Conservation (phyloP, 2,329 filamentous ascomycete genomes). For the Fusarium dlaminii region DNA sequence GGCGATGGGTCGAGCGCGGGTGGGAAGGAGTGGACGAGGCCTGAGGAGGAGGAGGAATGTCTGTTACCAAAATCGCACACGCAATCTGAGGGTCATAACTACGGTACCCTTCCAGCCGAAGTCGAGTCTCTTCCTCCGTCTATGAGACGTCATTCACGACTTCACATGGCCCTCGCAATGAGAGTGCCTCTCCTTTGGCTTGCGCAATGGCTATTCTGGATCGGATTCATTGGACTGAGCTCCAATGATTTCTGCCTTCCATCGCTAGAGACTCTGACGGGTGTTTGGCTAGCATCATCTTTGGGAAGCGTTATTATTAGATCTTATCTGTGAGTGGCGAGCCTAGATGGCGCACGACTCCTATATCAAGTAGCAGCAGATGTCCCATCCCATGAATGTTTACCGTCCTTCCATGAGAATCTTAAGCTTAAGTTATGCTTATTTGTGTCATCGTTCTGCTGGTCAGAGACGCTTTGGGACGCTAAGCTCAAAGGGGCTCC, state of each 20-base stretch:
- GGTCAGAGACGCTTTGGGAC: no score
- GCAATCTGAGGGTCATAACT: not conserved
- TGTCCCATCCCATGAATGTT: not conserved
- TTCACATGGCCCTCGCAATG: not conserved
- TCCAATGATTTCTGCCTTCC: not conserved
- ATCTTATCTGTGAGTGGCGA: not conserved
- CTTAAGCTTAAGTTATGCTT: not conserved
- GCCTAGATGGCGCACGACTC: not conserved
- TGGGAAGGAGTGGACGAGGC: rapidly evolving
- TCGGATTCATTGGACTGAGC: conserved; percentile 15
- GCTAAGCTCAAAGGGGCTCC: not conserved
- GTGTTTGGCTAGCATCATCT: not conserved
- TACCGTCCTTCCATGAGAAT: rapidly evolving
- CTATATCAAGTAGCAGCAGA: not conserved
- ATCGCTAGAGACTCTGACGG: rapidly evolving
- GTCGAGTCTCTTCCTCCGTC: not conserved
- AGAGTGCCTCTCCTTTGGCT: not conserved
- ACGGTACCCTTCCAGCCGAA: not conserved
- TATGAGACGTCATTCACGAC: not conserved
- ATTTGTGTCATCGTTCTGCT: not conserved
- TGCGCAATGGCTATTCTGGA: conserved; percentile 27
- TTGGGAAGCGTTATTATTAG: not conserved
- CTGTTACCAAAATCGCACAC: not conserved
- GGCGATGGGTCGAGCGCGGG: rapidly evolving
- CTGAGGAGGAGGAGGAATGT: not conserved